Conservation (phyloP, 495 filamentous ascomycete genomes). For the Podospora appendiculata region DNA sequence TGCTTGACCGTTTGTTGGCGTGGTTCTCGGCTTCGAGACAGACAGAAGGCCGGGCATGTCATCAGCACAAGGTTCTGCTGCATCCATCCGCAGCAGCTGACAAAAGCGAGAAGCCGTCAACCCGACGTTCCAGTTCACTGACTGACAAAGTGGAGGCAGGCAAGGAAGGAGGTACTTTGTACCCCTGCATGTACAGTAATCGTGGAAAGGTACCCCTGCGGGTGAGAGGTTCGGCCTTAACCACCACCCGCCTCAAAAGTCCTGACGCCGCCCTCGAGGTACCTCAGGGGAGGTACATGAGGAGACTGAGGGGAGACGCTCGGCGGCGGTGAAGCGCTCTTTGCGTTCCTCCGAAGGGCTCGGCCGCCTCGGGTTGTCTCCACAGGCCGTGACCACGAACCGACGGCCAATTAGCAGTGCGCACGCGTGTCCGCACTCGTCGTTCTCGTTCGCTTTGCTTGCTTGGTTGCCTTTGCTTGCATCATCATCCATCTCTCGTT, state of each 20-base stretch:
- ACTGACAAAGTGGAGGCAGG: neutral
- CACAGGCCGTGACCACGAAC: conserved; percentile 1
- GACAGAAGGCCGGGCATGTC: conserved; percentile 17
- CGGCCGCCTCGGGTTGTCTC: conserved; percentile 5
- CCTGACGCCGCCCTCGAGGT: conserved; percentile 10
- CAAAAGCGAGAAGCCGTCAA: conserved; percentile 18
- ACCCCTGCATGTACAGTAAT: neutral
- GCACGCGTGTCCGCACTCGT: neutral
- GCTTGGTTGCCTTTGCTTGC: neutral
- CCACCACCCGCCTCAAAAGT: neutral
- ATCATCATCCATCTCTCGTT: no score
- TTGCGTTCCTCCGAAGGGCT: conserved; percentile 9
- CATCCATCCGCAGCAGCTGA: conserved; percentile 26
- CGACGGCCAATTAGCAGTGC: neutral
- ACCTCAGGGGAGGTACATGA: neutral
- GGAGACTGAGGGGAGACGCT: conserved; percentile 4
- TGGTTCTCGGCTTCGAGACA: conserved; percentile 14
- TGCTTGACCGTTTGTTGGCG: conserved; percentile 17
- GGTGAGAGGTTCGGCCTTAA: conserved; percentile 6
- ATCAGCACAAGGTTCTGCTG: conserved; percentile 18
- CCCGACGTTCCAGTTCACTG: neutral
- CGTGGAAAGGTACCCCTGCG: conserved; percentile 4
- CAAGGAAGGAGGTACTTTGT: neutral
- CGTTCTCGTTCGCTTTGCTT: neutral
- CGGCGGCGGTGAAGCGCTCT: conserved; percentile 7